A percentile compares a stretch with the other conserved stretches of the same genome.
Evolutionary conservation across 176 grass and related monocot species (phyloP).

Genomic region (Alopecurus myosuroides): DNA sequence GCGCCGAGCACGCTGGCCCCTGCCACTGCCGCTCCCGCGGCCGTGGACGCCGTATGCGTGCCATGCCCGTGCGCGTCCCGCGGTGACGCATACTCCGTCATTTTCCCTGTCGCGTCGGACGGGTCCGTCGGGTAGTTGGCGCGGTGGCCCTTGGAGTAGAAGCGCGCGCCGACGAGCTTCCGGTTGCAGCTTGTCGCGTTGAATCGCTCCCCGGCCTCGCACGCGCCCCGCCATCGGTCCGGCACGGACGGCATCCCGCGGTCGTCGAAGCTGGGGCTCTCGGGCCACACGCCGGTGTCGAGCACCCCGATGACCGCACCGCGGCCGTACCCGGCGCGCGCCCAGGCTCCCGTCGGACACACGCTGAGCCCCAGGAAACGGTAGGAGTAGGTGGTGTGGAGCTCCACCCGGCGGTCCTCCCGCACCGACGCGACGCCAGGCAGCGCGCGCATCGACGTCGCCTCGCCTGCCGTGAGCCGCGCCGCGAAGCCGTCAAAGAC

Average conservation of each 20-base stretch:
- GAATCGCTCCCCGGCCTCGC: constrained; percentile 72
- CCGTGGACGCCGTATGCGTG: constrained; percentile 73
- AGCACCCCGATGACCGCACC: constrained; percentile 75
- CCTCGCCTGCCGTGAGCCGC: constrained; percentile 50
- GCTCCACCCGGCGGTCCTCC: constrained; percentile 55
- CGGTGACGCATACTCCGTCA: constrained; percentile 74
- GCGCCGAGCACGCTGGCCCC: constrained; percentile 54
- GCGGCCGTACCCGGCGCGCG: constrained; percentile 50
- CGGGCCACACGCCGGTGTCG: constrained; percentile 94
- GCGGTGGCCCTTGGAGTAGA: constrained; percentile 87
- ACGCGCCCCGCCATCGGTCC: constrained; percentile 53
- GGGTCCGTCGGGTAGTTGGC: constrained; percentile 69
- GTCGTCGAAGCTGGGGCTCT: constrained; percentile 85
- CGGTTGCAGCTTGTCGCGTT: constrained; percentile 61
- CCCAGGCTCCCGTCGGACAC: constrained; percentile 51
- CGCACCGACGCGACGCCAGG: constrained; percentile 66
- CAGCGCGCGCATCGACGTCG: constrained; percentile 30
- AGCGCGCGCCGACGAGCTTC: constrained; percentile 89
- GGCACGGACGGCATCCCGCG: constrained; percentile 64
- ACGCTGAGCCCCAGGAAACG: constrained; percentile 73
- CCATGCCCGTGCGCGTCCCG: constrained; percentile 85
- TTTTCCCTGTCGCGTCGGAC: neutral
- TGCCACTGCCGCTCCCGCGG: constrained; percentile 37
- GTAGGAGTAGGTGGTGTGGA: constrained; percentile 89
- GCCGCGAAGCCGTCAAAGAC: constrained; percentile 86